Evolutionary conservation across 768 basidiomycete genomes (phyloP).

Genomic region (Mycena epipterygia): DNA sequence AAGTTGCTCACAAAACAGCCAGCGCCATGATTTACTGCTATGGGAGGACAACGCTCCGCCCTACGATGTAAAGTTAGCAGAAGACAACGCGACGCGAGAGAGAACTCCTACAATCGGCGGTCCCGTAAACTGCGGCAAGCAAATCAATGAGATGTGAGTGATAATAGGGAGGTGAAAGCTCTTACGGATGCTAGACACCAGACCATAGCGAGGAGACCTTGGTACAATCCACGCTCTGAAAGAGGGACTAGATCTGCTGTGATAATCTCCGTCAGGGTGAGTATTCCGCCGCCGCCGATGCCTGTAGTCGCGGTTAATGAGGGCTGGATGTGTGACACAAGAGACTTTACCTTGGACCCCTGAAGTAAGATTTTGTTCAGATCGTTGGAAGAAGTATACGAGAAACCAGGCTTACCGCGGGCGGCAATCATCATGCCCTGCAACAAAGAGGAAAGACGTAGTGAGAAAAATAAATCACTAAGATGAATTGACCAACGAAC

Average conservation of each 20-base stretch:
- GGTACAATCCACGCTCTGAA: constrained; percentile 52
- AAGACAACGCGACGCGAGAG: too few species aligned
- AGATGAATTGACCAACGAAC: neutral
- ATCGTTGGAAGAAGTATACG: neutral
- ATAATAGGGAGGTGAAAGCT: neutral
- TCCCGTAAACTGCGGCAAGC: constrained; percentile 1
- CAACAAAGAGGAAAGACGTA: too few species aligned
- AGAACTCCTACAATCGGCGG: constrained; percentile 8
- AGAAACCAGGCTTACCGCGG: constrained; percentile 37
- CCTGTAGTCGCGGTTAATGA: constrained; percentile 33
- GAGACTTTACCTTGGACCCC: constrained; percentile 9
- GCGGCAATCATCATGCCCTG: constrained; percentile 53
- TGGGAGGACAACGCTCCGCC: constrained; percentile 37
- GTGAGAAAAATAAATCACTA: neutral
- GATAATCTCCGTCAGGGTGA: constrained; percentile 51
- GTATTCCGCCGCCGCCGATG: constrained; percentile 50
- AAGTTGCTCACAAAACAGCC: constrained; percentile 42
- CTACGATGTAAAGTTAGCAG: neutral
- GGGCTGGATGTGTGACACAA: neutral
- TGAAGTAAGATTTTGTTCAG: neutral
- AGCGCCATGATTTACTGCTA: constrained; percentile 41
- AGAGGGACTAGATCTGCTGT: constrained; percentile 57
- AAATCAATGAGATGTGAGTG: neutral
- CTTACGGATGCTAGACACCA: constrained; percentile 47
- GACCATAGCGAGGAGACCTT: constrained; percentile 42